These are phyloP conservation scores for Linnemannia elongata DNA, from an alignment of 192 early-diverging fungal genomes.

Conservation along the genomic window DNA sequence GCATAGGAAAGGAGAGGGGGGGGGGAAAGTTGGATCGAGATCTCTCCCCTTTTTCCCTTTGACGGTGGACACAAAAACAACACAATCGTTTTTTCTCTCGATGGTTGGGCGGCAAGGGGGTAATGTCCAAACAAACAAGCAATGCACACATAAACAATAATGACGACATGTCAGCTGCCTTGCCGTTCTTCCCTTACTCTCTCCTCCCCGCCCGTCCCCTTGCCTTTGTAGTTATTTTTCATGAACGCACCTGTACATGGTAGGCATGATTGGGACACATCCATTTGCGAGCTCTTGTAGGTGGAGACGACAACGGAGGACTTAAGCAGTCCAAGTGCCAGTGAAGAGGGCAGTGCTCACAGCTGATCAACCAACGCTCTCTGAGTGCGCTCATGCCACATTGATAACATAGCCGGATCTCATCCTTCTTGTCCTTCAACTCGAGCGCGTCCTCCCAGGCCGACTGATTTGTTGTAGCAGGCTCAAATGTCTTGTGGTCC, in stretches of 20 bases:
- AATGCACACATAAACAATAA: background rate
- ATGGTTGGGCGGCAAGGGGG: background rate
- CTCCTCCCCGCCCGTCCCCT: background rate
- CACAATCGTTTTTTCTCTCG: background rate
- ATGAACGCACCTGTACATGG: conserved; percentile 47
- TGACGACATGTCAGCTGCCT: conserved; percentile 10
- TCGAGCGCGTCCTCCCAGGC: conserved; percentile 46
- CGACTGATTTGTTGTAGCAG: background rate
- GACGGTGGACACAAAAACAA: background rate
- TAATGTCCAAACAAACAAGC: background rate
- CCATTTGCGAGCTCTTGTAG: conserved; percentile 58
- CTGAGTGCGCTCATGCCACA: conserved; percentile 54
- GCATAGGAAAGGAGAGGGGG: background rate
- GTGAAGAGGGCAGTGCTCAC: conserved; percentile 62
- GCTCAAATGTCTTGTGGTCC: conserved; percentile 38
- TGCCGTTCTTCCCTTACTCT: no score
- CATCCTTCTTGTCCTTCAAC: conserved; percentile 45
- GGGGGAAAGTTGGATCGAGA: background rate
- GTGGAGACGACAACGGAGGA: conserved; percentile 59
- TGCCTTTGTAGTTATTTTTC: background rate
- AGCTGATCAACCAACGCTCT: conserved; percentile 55
- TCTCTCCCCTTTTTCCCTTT: background rate
- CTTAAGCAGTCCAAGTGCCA: conserved; percentile 68
- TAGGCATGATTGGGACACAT: conserved; percentile 65
- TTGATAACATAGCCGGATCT: conserved; percentile 50